Evolutionary conservation across 2,329 filamentous ascomycete species (phyloP), one percentile per base, ranked within the genome.

Genomic region (Davidsoniella neocaledoniae): DNA sequence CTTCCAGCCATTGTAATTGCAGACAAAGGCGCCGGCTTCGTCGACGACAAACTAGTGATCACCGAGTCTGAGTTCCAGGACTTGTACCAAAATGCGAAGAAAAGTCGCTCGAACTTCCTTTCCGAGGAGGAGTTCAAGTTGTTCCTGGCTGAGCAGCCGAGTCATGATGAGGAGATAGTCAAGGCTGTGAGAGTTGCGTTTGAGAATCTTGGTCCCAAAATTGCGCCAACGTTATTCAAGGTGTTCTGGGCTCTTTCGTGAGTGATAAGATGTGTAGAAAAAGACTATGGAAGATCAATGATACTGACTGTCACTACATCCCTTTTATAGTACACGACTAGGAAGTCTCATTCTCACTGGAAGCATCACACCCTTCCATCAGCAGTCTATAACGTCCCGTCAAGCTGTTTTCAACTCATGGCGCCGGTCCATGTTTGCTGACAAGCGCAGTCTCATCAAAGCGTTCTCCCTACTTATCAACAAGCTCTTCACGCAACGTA

Each of bases 301-400:
- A 5, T 36, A 19, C 36, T n/a, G 12, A 33, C 29, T 12, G 12
- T 12, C 12, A 33, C 12, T 33, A 12, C 12, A 1, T 33, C 3
- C 8, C 8, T 29, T 60, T 26, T 36, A 12, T 17, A 83, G 78
- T 53, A 79, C 77, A 19, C 72, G 75, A 33, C 61, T 72, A 3
- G 81, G 81, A 23, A 76, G 77, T 23, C 63, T 83, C 16, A 60
- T 83, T 5, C 66, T 85, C 43, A 86, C 83, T 0, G 81, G 82
- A n/a, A 74, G 78, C 59, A 68, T 73, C 55, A 74, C 71, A 0
- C 76, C 80, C 1, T 62, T 86, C 43, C 68, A 76, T 48, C 64
- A 74, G 47, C 81, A 84, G 55, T 72, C 81, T 1, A 56, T 77
- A 17, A 62, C 71, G 33, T 65, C 76, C 16, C 75, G 82, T 37